phyloP scores from a whole-genome alignment of 257 asterid genomes.

The Solanum gracilifrons region DNA sequence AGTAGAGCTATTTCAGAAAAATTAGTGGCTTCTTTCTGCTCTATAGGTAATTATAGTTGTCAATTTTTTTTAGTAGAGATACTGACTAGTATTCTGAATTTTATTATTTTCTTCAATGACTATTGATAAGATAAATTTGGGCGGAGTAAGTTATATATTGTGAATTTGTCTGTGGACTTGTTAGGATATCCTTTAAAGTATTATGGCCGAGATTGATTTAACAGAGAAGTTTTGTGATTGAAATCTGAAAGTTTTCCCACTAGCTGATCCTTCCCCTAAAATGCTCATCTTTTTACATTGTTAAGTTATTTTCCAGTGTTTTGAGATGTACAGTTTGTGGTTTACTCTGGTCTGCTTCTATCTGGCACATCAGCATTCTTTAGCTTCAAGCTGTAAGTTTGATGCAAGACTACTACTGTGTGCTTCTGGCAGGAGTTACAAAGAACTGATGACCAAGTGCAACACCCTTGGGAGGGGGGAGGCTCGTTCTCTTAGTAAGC shows the following conservation, averaged over 20 bases:
- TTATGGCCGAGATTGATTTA: not conserved
- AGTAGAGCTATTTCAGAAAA: not conserved
- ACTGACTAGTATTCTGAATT: not conserved
- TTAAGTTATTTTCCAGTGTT: not conserved
- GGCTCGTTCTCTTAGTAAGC: constrained; percentile 54
- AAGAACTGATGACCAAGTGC: constrained; percentile 89
- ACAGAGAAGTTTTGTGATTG: not conserved
- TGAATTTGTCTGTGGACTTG: not conserved
- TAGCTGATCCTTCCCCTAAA: not conserved
- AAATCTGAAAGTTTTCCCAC: not conserved
- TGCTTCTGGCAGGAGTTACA: constrained; percentile 58
- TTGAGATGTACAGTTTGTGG: not conserved
- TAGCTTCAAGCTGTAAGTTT: not conserved
- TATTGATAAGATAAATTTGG: not conserved
- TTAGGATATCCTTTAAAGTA: not conserved
- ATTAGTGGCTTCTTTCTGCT: not conserved
- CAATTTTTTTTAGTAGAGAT: not conserved
- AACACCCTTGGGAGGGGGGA: constrained; percentile 85
- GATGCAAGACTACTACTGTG: constrained; percentile 1
- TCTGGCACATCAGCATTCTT: not conserved
- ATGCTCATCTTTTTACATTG: not conserved
- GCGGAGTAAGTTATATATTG: not conserved
- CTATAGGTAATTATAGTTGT: not conserved
- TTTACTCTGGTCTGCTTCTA: not conserved
- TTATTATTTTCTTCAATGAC: not conserved